Base-by-base conservation (phyloP, 352 stramenopile species). In the Plasmopara viticola region DNA sequence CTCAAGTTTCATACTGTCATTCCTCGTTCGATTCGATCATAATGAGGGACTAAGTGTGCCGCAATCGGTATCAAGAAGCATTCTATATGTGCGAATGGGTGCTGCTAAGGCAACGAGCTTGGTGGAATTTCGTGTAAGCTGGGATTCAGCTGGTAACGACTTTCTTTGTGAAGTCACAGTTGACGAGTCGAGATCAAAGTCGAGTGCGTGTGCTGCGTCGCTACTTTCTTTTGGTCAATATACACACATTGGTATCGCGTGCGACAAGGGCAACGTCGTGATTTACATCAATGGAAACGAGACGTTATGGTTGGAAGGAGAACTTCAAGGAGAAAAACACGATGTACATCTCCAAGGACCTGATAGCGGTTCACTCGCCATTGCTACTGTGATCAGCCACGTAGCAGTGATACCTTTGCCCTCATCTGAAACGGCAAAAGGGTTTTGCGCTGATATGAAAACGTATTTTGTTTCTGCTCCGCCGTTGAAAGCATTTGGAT, bases 1-100 rank as follows among this genome's bases (percentile, higher is more conserved):
- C 14, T 47, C 20, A 1, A 44, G 50, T 3, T 49, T 60, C 9
- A 31, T 62, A 13, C 8, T 86, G 9, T 83, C 78, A 5, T 83
- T 84, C 52, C 57, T 89, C 4, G 50, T 64, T 48, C 75, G 78
- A 6, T 50, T 81, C 6, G 73, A 72, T 39, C 39, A 46, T 37
- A 43, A 55, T 39, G 28, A 49, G 5, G 30, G 12, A 44, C 35
- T 42, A 37, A 18, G 39, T 18, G 12, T 9, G n/a, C 50, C 48
- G 9, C 15, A 42, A 6, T 31, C 25, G 10, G 49, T n/a, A 4
- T 25, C 40, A 3, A 15, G 39, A 13, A 46, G 13, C 10, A 38
- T 72, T 41, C 49, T 78, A 39, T 61, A 29, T 7, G 43, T 63
- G 44, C 45, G 40, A 18, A 1, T 66, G 38, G 43, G 42, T 45